These are phyloP conservation scores for Neurospora tetraspora DNA, from an alignment of 495 filamentous ascomycete genomes.

Conservation along the genomic window DNA sequence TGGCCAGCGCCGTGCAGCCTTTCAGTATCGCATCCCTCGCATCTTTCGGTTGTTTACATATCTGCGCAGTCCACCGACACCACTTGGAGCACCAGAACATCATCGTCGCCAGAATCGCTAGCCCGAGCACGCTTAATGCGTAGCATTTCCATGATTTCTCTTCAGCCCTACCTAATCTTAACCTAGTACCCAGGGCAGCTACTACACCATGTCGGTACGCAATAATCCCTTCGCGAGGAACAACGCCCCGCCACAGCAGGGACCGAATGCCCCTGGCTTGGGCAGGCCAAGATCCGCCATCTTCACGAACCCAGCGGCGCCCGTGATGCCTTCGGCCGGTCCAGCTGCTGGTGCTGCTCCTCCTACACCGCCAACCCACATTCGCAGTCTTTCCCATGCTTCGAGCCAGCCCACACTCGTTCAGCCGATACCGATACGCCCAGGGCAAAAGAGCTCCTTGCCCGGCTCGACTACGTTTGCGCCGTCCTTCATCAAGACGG, in stretches of 20 bases:
- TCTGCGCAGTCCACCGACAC: not conserved
- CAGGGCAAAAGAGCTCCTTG: constrained; percentile 44
- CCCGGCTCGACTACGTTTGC: constrained; percentile 71
- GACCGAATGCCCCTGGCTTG: constrained; percentile 36
- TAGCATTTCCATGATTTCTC: constrained; percentile 13
- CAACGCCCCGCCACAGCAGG: constrained; percentile 49
- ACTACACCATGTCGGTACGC: constrained; percentile 39
- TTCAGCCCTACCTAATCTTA: not conserved
- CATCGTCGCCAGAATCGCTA: not conserved
- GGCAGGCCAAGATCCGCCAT: constrained; percentile 65
- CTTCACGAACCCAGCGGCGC: constrained; percentile 43
- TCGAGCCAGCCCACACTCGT: constrained; percentile 18
- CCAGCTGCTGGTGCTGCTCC: constrained; percentile 8
- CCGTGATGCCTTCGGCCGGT: constrained; percentile 14
- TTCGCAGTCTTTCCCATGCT: constrained; percentile 35
- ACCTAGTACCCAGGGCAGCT: constrained; percentile 1
- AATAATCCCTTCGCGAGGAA: constrained; percentile 65
- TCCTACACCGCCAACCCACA: constrained; percentile 24
- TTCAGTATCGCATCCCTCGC: not conserved
- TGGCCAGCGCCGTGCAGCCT: not conserved
- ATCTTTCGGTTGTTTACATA: not conserved
- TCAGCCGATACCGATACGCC: constrained; percentile 20
- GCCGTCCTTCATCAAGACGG: constrained; percentile 85
- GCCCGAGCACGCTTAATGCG: constrained; percentile 3
- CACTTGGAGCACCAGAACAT: not conserved